Evolutionary conservation across 1,139 yeast genomes (phyloP), one percentile per base, ranked within the genome.

Genomic region (Suhomyces panamericanus): DNA sequence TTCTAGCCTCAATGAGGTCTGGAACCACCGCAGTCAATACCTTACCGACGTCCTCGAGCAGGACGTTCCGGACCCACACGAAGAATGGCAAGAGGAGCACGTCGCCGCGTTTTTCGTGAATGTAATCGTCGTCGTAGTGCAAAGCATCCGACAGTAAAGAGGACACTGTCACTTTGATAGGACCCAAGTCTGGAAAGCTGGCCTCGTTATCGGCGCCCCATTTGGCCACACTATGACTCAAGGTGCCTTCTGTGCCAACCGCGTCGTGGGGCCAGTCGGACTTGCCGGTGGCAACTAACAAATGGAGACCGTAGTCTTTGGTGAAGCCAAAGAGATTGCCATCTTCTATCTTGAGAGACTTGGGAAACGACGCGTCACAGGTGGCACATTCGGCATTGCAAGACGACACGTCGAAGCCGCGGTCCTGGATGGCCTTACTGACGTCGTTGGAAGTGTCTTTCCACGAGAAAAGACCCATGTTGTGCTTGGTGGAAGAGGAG

Each of bases 191-290:
- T 17, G 53, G 48, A 40, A 53, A 50, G 26, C 54, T 57, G 13
- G 59, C 54, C 1, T 53, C 44, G 4, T 54, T 55, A 6, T 58
- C 44, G 1, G 47, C 47, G 3, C 77, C 72, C 87, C 87, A 84
- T 8, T 58, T 41, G 9, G 66, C 62, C 9, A 86, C 72, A 9
- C 67, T 69, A 37, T 75, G 56, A 39, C 85, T 78, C 30, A 89
- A 72, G 0, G 84, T 73, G 2, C 77, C 74, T 22, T 64, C 48
- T 3, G 68, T 77, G 38, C 79, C 85, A 9, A 77, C 67, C 11
- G 96, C 89, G 58, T 86, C 86, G 50, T 81, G 95, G 6, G 67
- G 70, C 98, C 99, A 93, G 64, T 93, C 96, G 1, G 79, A 62
- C 54, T 83, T 82, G 12, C 95, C 95, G 0, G 97, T 89, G 2